phyloP scores from a whole-genome alignment of 1,139 yeast species.

The Petasospora rhodanensis region DNA sequence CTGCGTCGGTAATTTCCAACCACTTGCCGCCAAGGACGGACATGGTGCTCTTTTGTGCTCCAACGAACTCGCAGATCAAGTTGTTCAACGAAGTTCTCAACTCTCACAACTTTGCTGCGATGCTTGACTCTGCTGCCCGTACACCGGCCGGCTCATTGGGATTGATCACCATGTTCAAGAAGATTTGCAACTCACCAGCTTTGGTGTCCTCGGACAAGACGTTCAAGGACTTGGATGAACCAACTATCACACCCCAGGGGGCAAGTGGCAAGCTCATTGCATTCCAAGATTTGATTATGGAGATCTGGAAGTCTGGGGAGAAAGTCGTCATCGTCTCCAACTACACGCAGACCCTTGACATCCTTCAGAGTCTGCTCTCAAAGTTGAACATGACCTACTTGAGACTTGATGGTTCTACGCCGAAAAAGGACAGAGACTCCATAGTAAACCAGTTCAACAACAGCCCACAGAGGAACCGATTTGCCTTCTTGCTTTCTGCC shows the following conservation, averaged over 20 bases:
- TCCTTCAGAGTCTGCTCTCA: conserved; percentile 55
- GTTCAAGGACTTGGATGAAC: conserved; percentile 19
- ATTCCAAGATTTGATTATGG: conserved; percentile 49
- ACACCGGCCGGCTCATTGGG: conserved; percentile 47
- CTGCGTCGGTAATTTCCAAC: conserved; percentile 57
- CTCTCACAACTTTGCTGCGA: conserved; percentile 36
- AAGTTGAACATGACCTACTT: conserved; percentile 47
- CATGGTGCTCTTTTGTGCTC: conserved; percentile 71
- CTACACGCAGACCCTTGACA: conserved; percentile 81
- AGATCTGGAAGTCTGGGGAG: conserved; percentile 48
- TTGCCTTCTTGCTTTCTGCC: conserved; percentile 77
- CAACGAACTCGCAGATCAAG: conserved; percentile 56
- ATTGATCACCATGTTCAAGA: conserved; percentile 70
- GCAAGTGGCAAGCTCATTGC: conserved; percentile 56
- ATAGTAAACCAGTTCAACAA: conserved; percentile 70
- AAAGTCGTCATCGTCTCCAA: conserved; percentile 86
- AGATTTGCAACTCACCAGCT: conserved; percentile 80
- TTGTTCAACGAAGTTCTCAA: conserved; percentile 50
- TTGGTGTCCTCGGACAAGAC: conserved; percentile 42
- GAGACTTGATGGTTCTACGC: conserved; percentile 84
- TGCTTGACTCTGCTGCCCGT: conserved; percentile 26
- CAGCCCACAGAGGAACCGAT: conserved; percentile 35
- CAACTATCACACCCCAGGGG: conserved; percentile 19
- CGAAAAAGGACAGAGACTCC: conserved; percentile 56
- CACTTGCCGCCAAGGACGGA: conserved; percentile 79